phyloP scores from a whole-genome alignment of 2,329 filamentous ascomycete species.

The Stagonosporopsis chrysanthemi region DNA sequence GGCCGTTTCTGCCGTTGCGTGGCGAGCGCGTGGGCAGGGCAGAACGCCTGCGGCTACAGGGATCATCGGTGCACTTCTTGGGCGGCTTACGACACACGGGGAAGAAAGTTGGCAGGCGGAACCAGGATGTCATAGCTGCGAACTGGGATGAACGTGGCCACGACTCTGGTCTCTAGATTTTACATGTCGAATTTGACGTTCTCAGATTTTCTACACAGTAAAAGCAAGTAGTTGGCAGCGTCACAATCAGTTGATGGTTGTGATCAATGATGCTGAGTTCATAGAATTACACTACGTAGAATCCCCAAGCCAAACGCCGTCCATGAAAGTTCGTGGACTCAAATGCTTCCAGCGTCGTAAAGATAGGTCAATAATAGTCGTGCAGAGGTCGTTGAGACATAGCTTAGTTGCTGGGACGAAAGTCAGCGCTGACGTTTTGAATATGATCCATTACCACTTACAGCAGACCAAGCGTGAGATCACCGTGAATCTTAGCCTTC shows the following conservation, averaged over 20 bases:
- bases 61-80: slow-evolving; percentile 16
- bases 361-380: slow-evolving; percentile 24
- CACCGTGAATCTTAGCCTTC: slow-evolving; percentile 71
- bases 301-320: slow-evolving; percentile 36
- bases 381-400: slow-evolving; percentile 24
- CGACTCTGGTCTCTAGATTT: background rate
- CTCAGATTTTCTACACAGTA: too few species aligned
- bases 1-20: slow-evolving; percentile 21
- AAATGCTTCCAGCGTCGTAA: slow-evolving; percentile 26
- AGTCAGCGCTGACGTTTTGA: slow-evolving; percentile 24
- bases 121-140: slow-evolving; percentile 6
- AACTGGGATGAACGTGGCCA: slow-evolving; percentile 9
- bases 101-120: slow-evolving; percentile 32
- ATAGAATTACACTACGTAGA: slow-evolving; percentile 33
- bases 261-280: background rate
- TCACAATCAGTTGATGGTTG: background rate
- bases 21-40: slow-evolving; percentile 12
- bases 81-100: slow-evolving; percentile 28
- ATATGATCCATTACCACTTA: slow-evolving; percentile 40
- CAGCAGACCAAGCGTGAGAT: slow-evolving; percentile 65
- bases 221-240: background rate
- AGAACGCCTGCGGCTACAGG: slow-evolving; percentile 5
- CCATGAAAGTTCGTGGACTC: slow-evolving; percentile 21
- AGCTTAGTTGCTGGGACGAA: slow-evolving; percentile 39
- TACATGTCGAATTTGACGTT: too few species aligned